Evolutionary conservation across 345 rosid species (phyloP), one percentile per base, ranked within the genome.

Genomic region (Eucalyptus curtisii): DNA sequence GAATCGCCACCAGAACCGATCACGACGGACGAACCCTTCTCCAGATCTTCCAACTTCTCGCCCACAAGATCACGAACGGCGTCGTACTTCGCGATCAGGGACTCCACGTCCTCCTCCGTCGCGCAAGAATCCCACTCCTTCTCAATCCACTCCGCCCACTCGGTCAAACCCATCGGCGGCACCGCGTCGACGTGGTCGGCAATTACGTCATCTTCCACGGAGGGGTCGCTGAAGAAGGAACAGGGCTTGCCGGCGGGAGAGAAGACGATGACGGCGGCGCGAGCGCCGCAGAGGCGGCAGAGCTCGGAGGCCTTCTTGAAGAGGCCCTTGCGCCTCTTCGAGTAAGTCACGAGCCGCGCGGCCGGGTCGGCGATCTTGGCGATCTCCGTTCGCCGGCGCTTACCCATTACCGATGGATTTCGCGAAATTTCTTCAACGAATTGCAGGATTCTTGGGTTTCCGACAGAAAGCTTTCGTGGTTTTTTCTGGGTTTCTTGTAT

Each of bases 341-440:
- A n/a, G 76, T 15, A 64, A 31, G 37, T 64, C 76, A 64, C 76
- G 19, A 15, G 20, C 40, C 11, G 10, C 76, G 76, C 76, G 0
- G 76, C 76, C 40, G 76, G 37, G 37, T n/a, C 76, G 15, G 40
- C 40, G 40, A 64, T 64, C 40, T 15, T 64, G 76, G 40, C 20
- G 76, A n/a, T 64, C 37, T 64, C 76, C 33, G 76, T n/a, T 64
- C 76, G 76, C 76, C 40, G 10, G 20, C 20, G 40, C 40, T 64
- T n/a, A n/a, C 10, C 76, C 76, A n/a, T 15, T 64, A 0, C 33
- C 76, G 40, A 64, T n/a, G 20, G 76, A 14, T n/a, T 14, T 64
- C 17, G 76, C 11, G 17, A n/a, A 64, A 14, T 0, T 64, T 9
- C 33, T 14, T n/a, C 11, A 2, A 27, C 66, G 66, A 59, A 0